phyloP scores from a whole-genome alignment of 129 eudicot species.

The Artemisia tridentata region DNA sequence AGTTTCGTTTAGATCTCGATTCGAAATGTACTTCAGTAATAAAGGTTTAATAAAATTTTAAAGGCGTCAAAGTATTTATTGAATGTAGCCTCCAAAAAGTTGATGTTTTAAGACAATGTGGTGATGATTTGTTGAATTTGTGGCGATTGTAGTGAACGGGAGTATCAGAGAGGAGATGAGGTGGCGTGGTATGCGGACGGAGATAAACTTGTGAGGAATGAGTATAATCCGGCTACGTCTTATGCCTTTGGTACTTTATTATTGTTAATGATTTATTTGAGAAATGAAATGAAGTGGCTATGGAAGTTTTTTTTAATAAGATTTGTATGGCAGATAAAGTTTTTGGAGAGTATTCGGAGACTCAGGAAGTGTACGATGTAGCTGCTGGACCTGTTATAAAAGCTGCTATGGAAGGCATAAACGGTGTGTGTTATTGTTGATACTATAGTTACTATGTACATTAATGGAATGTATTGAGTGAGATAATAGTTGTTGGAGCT shows the following conservation, averaged over 20 bases:
- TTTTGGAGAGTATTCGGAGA: conserved; percentile 70
- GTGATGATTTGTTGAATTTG: conserved; percentile 26
- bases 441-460: neutral
- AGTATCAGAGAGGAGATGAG: conserved; percentile 87
- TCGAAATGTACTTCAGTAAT: conserved; percentile 8
- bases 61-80: neutral
- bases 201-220: conserved; percentile 79
- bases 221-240: conserved; percentile 80
- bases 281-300: neutral
- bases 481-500: conserved; percentile 3
- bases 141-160: conserved; percentile 67
- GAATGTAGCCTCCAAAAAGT: no score
- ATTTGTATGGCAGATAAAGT: conserved; percentile 60
- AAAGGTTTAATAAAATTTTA: neutral
- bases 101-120: conserved; percentile 35
- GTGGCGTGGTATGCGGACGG: conserved; percentile 93
- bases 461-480: neutral
- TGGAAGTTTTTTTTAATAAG: conserved; percentile 13
- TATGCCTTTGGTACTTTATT: conserved; percentile 76
- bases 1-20: conserved; percentile 17
- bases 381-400: conserved; percentile 94
- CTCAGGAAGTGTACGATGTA: conserved; percentile 93
- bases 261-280: neutral
- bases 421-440: conserved; percentile 48
- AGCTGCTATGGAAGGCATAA: conserved; percentile 97